Evolutionary conservation across 179 eudicot genomes (phyloP), one percentile per base, ranked within the genome.

Genomic region (Carnegiea gigantea): DNA sequence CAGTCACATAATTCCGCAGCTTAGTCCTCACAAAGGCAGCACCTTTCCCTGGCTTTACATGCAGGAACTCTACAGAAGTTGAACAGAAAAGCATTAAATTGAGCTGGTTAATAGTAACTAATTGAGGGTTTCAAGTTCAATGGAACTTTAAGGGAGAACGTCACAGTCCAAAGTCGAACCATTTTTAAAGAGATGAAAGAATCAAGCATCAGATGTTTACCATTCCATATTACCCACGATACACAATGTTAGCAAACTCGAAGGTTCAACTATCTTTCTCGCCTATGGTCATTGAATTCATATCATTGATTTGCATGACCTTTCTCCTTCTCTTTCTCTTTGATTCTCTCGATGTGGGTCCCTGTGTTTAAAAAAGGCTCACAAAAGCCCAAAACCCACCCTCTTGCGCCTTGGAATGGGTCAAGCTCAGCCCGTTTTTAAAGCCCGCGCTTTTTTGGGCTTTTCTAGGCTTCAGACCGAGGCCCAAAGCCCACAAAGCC

Each of bases 41-140:
- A 79, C 98, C 98, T 91, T 95, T 95, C 79, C 98, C 98, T 67
- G 98, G 98, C 79, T 95, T 95, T 77, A 95, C 98, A 82, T 95
- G 98, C 80, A 95, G 97, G 85, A 95, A 95, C 87, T 92, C 98
- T 93, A 79, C 78, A 87, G 64, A 83, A 23, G n/a, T 73, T 53
- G 75, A 43, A 44, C 79, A 67, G 59, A 1, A 70, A 73, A 78
- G 54, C 1, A 57, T 77, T 64, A 64, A 46, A 49, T 38, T 20
- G 53, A 60, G 51, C 70, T 57, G 21, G 70, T 60, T 20, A 36
- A 77, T 43, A n/a, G 21, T 40, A 9, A 48, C n/a, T 53, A 53
- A 36, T 51, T 18, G 17, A 75, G 38, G 65, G 21, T 51, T 68
- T 53, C 21, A 54, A 49, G 17, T 5, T 24, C 21, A 0, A 9